Evolutionary conservation across 345 rosid species (phyloP).

Genomic region (Dipteronia dyeriana): DNA sequence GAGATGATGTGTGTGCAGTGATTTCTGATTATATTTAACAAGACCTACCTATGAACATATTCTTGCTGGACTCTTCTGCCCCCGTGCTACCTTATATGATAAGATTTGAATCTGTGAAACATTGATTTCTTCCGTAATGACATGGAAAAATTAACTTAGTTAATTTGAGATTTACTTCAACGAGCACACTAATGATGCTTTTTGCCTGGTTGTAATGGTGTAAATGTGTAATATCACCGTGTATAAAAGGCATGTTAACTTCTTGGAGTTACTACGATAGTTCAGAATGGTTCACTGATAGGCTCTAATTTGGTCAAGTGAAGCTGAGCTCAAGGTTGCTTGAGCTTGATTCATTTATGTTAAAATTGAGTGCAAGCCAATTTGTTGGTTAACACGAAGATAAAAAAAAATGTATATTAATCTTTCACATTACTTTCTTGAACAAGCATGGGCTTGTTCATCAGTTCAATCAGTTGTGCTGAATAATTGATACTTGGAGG

Average conservation of each 20-base stretch:
- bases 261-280: neutral
- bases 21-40: neutral
- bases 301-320: neutral
- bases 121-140: neutral
- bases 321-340: neutral
- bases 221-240: neutral
- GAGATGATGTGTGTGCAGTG: neutral
- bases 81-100: neutral
- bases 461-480: neutral
- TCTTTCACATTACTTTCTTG: neutral
- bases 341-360: neutral
- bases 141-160: neutral
- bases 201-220: neutral
- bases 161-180: neutral
- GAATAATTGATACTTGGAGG: neutral
- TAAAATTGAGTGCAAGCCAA: neutral
- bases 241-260: neutral
- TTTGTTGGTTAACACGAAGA: neutral
- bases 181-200: neutral
- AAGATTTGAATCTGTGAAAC: conserved; percentile 8
- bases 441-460: neutral
- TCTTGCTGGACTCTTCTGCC: neutral
- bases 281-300: neutral
- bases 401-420: neutral
- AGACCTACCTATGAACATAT: neutral